Evolutionary conservation across 371 early-diverging fungal genomes (phyloP), one percentile per base, ranked within the genome.

Genomic region (Phascolomyces articulosus): DNA sequence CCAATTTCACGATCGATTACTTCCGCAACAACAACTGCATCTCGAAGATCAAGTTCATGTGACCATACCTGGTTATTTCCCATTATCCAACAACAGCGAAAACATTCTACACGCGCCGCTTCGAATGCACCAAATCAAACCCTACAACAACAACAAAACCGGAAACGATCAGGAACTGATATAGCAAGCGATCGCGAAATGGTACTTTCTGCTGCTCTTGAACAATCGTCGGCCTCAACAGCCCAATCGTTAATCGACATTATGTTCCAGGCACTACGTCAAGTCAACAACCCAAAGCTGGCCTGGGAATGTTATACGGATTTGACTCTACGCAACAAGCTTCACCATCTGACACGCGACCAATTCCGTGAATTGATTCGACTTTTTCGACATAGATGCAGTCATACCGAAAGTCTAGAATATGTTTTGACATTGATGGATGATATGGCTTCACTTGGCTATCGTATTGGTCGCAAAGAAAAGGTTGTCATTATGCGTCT

Each of bases 291-390:
- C n/a, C 69, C 79, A 56, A 60, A 58, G 24, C 60, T 66, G 29
- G 82, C 78, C 16, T 82, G 82, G 82, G 79, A 82, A 47, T 77
- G 78, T 47, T 82, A 82, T 56, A 61, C 41, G 9, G 82, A 82
- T 58, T 58, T 82, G 21, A 63, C 67, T 0, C 41, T 58, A 11
- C 77, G 74, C 10, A 56, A 71, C 3, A 62, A 71, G 63, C 67
- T 77, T 41, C 72, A 63, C 10, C 70, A 73, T 40, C 29, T 82
- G 21, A 71, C 78, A 15, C 61, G 69, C 8, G 78, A 77, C 28
- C 73, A 77, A 20, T 82, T 65, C 44, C 56, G 62, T 13, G 65
- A 64, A 4, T 65, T 82, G 8, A 70, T 82, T 16, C 68, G 65
- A 26, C 58, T 40, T 1, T 79, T 77, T 47, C 63, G 59, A 28